phyloP scores from a whole-genome alignment of 768 basidiomycete genomes.

The Suillus alpinus region DNA sequence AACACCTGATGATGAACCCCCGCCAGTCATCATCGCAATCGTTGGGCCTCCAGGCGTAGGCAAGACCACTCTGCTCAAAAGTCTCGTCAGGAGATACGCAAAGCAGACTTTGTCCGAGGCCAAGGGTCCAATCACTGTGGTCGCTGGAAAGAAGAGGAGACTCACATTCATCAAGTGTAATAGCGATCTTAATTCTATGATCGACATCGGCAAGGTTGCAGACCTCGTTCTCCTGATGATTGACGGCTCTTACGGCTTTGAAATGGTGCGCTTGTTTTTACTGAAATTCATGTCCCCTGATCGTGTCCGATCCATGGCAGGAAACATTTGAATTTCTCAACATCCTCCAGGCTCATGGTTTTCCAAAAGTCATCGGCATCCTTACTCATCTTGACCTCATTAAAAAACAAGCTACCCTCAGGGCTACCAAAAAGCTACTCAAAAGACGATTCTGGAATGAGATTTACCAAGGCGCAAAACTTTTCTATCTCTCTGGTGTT shows the following conservation, averaged over 20 bases:
- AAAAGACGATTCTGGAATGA: conserved; percentile 99
- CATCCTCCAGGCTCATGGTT: conserved; percentile 93
- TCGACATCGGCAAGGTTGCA: conserved; percentile 95
- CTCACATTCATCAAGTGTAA: conserved; percentile 98
- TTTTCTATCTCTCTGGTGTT: conserved; percentile 96
- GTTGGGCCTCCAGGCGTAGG: conserved; percentile 97
- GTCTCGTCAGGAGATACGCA: conserved; percentile 86
- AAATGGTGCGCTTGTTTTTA: conserved; percentile 71
- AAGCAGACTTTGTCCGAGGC: conserved; percentile 90
- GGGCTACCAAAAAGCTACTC: conserved; percentile 86
- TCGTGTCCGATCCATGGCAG: conserved; percentile 37
- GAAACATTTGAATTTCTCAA: conserved; percentile 99
- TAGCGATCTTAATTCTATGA: conserved; percentile 97
- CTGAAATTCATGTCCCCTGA: background rate
- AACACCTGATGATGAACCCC: conserved; percentile 87
- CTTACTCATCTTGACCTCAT: conserved; percentile 97
- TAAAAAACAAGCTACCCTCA: conserved; percentile 84
- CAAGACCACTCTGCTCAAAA: conserved; percentile 91
- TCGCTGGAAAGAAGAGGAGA: conserved; percentile 87
- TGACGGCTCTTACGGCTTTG: conserved; percentile 96
- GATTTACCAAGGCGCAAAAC: conserved; percentile 97
- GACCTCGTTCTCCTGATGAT: conserved; percentile 97
- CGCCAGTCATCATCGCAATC: conserved; percentile 91
- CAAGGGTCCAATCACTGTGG: conserved; percentile 92
- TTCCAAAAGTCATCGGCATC: conserved; percentile 97